A percentile compares a stretch with the other conserved stretches of the same genome.
These are phyloP conservation scores for Fusarium scirpi DNA, from an alignment of 2,329 filamentous ascomycete species.

Conservation along the genomic window DNA sequence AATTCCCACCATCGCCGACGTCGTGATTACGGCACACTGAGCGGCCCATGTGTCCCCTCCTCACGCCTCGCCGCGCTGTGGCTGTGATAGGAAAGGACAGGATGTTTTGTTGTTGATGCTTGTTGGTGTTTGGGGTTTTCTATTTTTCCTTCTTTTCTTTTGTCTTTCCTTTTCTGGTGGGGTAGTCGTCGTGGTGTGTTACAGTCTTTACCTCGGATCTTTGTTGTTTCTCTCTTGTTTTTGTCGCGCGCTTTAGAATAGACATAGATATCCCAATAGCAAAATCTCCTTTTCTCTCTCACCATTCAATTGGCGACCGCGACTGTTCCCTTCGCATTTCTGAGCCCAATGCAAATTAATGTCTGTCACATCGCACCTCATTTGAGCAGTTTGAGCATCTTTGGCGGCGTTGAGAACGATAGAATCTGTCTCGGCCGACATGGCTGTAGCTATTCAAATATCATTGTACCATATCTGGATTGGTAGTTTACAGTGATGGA, in stretches of 20 bases:
- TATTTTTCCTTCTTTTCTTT: background rate
- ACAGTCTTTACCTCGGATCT: background rate
- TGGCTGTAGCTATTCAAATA: too few relatives aligned
- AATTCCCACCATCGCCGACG: background rate
- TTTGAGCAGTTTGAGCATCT: background rate
- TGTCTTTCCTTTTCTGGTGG: background rate
- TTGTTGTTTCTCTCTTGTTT: background rate
- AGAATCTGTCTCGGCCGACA: background rate
- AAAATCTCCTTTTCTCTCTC: background rate
- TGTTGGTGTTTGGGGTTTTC: background rate
- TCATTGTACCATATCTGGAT: too few relatives aligned
- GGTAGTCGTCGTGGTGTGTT: background rate
- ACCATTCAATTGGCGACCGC: rapidly evolving
- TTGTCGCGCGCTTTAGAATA: background rate
- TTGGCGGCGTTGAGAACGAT: background rate
- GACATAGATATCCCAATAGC: background rate
- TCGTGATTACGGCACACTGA: background rate
- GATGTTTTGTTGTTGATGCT: background rate
- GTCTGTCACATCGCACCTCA: background rate
- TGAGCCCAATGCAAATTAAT: background rate
- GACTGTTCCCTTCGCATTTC: background rate
- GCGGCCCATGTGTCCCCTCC: too few relatives aligned
- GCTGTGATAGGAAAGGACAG: background rate
- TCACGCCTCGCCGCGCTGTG: background rate
- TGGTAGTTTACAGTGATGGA: too few relatives aligned